Base-by-base conservation (phyloP, 163 green algal species). In the Coccomyxa subellipsoidea region DNA sequence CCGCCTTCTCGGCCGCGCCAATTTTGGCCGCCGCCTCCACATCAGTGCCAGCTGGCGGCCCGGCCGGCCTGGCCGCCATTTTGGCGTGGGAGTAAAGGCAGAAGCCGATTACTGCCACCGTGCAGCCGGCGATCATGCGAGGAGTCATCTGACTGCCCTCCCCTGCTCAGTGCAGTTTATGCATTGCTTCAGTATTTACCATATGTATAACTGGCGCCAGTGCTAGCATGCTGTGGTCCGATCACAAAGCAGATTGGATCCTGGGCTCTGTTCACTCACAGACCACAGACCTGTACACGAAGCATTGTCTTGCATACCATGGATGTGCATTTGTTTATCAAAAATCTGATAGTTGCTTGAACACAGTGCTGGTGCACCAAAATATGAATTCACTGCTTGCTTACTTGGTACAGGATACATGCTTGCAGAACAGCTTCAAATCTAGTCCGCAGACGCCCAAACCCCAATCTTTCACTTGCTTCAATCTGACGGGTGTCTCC, bases 11-110 rank as follows among this genome's bases (percentile, higher is more conserved):
- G 2, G 27, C 2, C 2, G 8, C n/a, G n/a, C n/a, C n/a, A n/a
- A n/a, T 32, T 34, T 73, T 8, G 27, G 7, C 6, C 1, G 66
- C 66, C 27, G 66, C 66, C 66, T 73, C 7, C 66, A n/a, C 2
- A 23, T 73, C 66, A 29, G 47, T 18, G 66, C 29, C 27, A 23
- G 21, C 27, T 6, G 27, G 66, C 4, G 70, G 70, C 10, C 18
- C 70, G 32, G 31, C 27, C 70, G 70, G 70, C 70, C 7, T 77
- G 70, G 70, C 70, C 18, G 31, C 31, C 70, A 77, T 38, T 34
- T 53, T 77, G 70, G 70, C 70, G 70, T 77, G 70, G 70, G 27
- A 38, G 70, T 77, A 77, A 0, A 77, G 31, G 70, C 32, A 38
- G 34, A 77, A 77, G 32, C 70, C 70, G 32, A 10, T 4, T 2